These are phyloP conservation scores for Leccinum subgranulosum DNA, from an alignment of 768 basidiomycete species.

Conservation along the genomic window DNA sequence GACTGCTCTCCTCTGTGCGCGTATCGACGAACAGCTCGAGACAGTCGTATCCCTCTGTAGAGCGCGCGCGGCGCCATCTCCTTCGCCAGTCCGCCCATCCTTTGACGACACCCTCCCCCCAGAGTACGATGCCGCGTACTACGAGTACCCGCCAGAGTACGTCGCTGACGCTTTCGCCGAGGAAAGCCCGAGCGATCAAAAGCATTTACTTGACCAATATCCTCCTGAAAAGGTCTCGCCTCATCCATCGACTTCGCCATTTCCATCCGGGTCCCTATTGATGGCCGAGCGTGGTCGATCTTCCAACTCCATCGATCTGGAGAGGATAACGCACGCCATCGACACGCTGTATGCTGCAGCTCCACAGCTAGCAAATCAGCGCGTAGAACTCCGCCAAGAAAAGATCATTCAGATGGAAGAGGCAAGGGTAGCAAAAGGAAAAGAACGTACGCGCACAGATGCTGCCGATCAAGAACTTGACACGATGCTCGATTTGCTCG, in stretches of 20 bases:
- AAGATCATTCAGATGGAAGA: slow-evolving; percentile 74
- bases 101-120: slow-evolving; percentile 43
- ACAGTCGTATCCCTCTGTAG: slow-evolving; percentile 63
- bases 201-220: slow-evolving; percentile 8
- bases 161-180: slow-evolving; percentile 10
- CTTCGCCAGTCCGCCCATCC: slow-evolving; percentile 19
- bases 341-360: slow-evolving; percentile 83
- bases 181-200: slow-evolving; percentile 11
- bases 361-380: slow-evolving; percentile 88
- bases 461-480: slow-evolving; percentile 51
- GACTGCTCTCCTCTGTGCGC: slow-evolving; percentile 66
- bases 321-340: slow-evolving; percentile 82
- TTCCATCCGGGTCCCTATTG: background rate
- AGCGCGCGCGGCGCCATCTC: slow-evolving; percentile 43
- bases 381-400: slow-evolving; percentile 79
- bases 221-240: slow-evolving; percentile 21
- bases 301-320: slow-evolving; percentile 69
- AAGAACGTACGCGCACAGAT: slow-evolving; percentile 40
- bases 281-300: background rate
- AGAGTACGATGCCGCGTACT: slow-evolving; percentile 44
- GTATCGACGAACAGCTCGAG: slow-evolving; percentile 74
- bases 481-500: slow-evolving; percentile 65
- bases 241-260: background rate
- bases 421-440: slow-evolving; percentile 53
- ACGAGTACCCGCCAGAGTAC: slow-evolving; percentile 29